These are phyloP conservation scores for Cystobasidiaceae sp. DNA, from an alignment of 1,284 basidiomycete species.

Conservation along the genomic window DNA sequence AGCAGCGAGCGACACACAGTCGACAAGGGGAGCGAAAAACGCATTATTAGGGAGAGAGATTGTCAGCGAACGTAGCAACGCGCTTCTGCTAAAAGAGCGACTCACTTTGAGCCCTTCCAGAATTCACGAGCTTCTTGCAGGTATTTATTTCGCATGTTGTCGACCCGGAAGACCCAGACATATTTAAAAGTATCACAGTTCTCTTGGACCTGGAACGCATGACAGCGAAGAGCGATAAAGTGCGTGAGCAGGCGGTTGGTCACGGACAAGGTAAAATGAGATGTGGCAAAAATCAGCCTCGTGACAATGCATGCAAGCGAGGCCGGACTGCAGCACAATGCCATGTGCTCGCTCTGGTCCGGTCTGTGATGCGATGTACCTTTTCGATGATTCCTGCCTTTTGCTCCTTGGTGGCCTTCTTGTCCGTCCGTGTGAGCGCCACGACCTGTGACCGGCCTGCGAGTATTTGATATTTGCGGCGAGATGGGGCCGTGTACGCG, in stretches of 20 bases:
- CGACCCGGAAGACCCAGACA: conserved; percentile 91
- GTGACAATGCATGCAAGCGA: too few species aligned
- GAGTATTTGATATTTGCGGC: neutral
- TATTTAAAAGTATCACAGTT: conserved; percentile 82
- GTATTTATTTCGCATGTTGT: conserved; percentile 89
- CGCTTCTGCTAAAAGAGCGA: too few species aligned
- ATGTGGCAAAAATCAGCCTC: too few species aligned
- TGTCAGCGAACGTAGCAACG: too few species aligned
- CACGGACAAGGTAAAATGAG: too few species aligned
- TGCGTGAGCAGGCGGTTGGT: too few species aligned
- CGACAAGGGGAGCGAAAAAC: neutral
- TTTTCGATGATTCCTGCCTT: conserved; percentile 78
- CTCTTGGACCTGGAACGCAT: conserved; percentile 58
- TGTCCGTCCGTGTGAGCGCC: conserved; percentile 54
- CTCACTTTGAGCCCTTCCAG: conserved; percentile 66
- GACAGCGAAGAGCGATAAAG: neutral
- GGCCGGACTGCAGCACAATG: too few species aligned
- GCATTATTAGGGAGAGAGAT: too few species aligned
- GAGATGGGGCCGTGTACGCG: neutral
- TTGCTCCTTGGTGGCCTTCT: conserved; percentile 57
- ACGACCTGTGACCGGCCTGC: conserved; percentile 50
- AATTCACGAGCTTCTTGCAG: conserved; percentile 86
- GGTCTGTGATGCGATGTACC: conserved; percentile 52
- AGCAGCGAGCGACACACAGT: neutral
- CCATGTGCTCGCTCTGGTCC: too few species aligned